Evolutionary conservation across 2,329 filamentous ascomycete species (phyloP), one percentile per base, ranked within the genome.

Genomic region (Fusarium buharicum): DNA sequence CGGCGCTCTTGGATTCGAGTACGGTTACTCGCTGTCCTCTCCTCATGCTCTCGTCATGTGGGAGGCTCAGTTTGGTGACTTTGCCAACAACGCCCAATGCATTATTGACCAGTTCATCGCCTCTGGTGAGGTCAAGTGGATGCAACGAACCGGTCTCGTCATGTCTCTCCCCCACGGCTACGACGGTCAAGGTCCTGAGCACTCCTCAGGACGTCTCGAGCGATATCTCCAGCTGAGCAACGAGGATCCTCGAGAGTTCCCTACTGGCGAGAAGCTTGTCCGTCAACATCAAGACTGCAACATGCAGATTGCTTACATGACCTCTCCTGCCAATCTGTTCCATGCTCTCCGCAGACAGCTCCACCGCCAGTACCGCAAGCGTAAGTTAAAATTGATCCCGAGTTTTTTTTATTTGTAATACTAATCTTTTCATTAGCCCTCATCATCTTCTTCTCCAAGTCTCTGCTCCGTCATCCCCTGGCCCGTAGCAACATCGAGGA

Each of bases 241-340:
- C 79, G 95, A 99, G 78, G 95, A 99, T 74, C 93, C 95, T 53
- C 91, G 95, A 64, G 86, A 95, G 72, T 99, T 93, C 88, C 95
- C 95, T 49, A 84, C 87, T 2, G 83, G 86, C 28, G 93, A 97
- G 67, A 97, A 95, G 84, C 87, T 98, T 59, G 89, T 96, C 51
- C 92, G 95, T 70, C 95, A 98, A 80, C 95, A 99, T 82, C 95
- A 99, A 82, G 95, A 99, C 81, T 97, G 93, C 85, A 99, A 99
- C 82, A 96, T 99, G 88, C 95, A 99, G 82, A 90, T 99, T 76
- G 93, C 89, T 52, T 97, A 95, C 84, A 93, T 96, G 87, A 99
- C 95, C n/a, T 91, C 90, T 41, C 95, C 95, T 24, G 86, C 94
- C 66, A 99, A 99, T 79, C 79, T 96, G 76, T 99, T 99, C 89